phyloP scores from a whole-genome alignment of 208 protist species.

The Angomonas deanei region DNA sequence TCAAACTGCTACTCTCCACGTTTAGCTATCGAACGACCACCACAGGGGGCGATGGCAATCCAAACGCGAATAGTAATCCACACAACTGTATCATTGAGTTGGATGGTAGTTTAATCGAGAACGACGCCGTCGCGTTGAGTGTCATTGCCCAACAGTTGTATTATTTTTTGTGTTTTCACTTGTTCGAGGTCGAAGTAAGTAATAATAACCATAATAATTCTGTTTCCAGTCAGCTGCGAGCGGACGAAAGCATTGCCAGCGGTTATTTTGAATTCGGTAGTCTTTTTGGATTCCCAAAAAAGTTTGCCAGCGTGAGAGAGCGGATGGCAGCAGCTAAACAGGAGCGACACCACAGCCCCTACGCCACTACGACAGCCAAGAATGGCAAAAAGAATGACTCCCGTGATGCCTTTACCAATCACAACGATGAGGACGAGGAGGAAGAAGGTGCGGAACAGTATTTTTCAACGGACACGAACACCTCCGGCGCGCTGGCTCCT shows the following conservation, averaged over 20 bases:
- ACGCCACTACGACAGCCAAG: neutral
- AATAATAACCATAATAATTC: no score
- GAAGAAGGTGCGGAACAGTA: constrained; percentile 5
- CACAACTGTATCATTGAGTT: constrained; percentile 62
- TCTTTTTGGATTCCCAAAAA: constrained; percentile 60
- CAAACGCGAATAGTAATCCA: no score
- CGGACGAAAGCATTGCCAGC: constrained; percentile 42
- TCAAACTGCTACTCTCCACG: no score
- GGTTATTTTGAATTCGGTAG: constrained; percentile 75
- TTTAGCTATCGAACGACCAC: no score
- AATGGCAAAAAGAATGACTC: neutral
- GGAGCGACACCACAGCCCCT: neutral
- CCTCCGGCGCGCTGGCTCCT: constrained; percentile 39
- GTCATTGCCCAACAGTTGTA: constrained; percentile 66
- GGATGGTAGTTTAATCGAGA: constrained; percentile 52
- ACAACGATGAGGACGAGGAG: constrained; percentile 16
- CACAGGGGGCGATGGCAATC: no score
- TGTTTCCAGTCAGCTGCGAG: constrained; percentile 12
- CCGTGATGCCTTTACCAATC: no score
- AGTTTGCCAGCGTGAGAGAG: constrained; percentile 3
- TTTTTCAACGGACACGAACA: neutral
- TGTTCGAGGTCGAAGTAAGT: constrained; percentile 24
- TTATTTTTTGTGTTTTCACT: constrained; percentile 45
- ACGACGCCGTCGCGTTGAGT: constrained; percentile 55
- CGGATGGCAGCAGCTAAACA: neutral